phyloP scores from a whole-genome alignment of 2,329 filamentous ascomycete genomes.

The Fusarium verticillioides region DNA sequence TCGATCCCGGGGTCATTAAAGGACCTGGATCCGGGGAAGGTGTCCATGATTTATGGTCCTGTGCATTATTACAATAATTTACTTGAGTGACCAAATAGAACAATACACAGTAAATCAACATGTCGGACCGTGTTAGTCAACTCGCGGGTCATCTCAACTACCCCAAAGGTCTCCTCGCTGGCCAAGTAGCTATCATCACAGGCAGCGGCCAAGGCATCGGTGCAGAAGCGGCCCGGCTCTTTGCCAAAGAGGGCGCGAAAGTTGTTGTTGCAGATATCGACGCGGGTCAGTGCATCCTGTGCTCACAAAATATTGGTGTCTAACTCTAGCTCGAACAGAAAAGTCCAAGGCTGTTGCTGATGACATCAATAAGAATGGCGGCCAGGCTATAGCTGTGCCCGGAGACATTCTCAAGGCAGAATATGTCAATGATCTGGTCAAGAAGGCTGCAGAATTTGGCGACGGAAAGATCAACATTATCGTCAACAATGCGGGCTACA shows the following conservation, averaged over 20 bases:
- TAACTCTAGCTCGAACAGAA: slow-evolving; percentile 53
- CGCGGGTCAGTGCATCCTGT: slow-evolving; percentile 59
- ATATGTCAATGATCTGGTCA: slow-evolving; percentile 78
- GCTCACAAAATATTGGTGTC: not conserved
- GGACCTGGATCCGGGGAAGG: slow-evolving; percentile 13
- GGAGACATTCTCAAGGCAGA: slow-evolving; percentile 80
- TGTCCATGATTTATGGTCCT: not conserved
- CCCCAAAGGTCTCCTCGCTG: slow-evolving; percentile 80
- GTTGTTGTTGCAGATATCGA: slow-evolving; percentile 89
- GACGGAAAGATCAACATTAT: slow-evolving; percentile 90
- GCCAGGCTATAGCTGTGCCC: slow-evolving; percentile 76
- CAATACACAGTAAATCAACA: slow-evolving; percentile 48
- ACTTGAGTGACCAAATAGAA: not conserved
- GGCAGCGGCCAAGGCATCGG: slow-evolving; percentile 89
- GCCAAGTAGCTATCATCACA: slow-evolving; percentile 88
- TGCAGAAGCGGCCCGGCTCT: slow-evolving; percentile 82
- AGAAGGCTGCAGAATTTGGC: slow-evolving; percentile 81
- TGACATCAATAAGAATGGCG: slow-evolving; percentile 73
- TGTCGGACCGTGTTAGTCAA: slow-evolving; percentile 71
- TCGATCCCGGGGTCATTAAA: slow-evolving; percentile 15
- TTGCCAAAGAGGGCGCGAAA: slow-evolving; percentile 88
- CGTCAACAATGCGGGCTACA: slow-evolving; percentile 92
- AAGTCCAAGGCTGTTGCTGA: slow-evolving; percentile 77
- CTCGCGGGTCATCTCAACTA: slow-evolving; percentile 84
- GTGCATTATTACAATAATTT: not conserved